Conservation (phyloP, 805 yeast species). For the Myxozyma vanderwaltii region DNA sequence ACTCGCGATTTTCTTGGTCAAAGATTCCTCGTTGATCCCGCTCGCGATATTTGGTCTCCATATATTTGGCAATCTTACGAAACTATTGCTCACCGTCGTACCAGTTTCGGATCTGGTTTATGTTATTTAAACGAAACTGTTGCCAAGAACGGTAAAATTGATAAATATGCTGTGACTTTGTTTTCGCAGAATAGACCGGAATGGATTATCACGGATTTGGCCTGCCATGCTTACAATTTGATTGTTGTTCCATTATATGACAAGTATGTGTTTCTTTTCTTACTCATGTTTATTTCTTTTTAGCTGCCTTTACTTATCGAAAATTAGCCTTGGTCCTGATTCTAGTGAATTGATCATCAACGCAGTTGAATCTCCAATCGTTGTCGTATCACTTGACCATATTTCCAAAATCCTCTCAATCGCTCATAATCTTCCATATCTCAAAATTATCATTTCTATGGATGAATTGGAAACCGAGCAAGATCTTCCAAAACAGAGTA, state of each 20-base stretch:
- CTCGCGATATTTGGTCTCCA: slow-evolving; percentile 46
- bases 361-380: slow-evolving; percentile 63
- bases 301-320: neutral
- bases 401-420: slow-evolving; percentile 52
- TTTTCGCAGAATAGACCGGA: slow-evolving; percentile 62
- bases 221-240: slow-evolving; percentile 60
- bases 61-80: slow-evolving; percentile 52
- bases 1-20: slow-evolving; percentile 46
- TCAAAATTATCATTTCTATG: slow-evolving; percentile 60
- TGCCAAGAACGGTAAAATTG: slow-evolving; percentile 35
- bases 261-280: slow-evolving; percentile 9
- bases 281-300: neutral
- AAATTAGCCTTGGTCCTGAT: slow-evolving; percentile 53
- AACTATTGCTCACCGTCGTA: slow-evolving; percentile 49
- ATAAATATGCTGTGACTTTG: slow-evolving; percentile 55
- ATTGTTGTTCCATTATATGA: slow-evolving; percentile 60
- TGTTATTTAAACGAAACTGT: slow-evolving; percentile 44
- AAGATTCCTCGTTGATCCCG: slow-evolving; percentile 43
- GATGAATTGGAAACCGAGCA: slow-evolving; percentile 49
- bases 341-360: slow-evolving; percentile 65
- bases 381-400: slow-evolving; percentile 56
- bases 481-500: slow-evolving; percentile 38
- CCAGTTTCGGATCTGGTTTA: slow-evolving; percentile 59
- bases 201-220: slow-evolving; percentile 72
- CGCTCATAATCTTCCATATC: slow-evolving; percentile 45